These are phyloP conservation scores for Allodekkera sacchari DNA, from an alignment of 805 yeast species.

Conservation along the genomic window DNA sequence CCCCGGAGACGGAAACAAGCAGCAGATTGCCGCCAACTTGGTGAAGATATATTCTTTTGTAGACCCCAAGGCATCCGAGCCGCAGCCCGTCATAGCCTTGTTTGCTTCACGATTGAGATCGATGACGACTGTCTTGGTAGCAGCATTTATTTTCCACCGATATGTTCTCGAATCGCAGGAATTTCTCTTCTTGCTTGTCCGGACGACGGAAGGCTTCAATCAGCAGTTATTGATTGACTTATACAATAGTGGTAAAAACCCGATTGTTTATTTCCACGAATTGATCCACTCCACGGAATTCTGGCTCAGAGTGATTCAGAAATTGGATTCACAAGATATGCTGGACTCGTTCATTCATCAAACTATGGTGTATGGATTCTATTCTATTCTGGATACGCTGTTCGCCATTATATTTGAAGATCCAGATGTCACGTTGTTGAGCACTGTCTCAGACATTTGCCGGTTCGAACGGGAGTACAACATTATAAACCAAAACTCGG, in stretches of 20 bases:
- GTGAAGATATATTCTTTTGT: constrained; percentile 5
- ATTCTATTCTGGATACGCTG: constrained; percentile 15
- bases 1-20: too few species aligned
- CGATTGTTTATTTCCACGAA: constrained; percentile 8
- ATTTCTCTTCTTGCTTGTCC: constrained; percentile 15
- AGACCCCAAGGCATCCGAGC: not conserved
- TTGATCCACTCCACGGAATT: constrained; percentile 9
- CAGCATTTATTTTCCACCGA: constrained; percentile 11
- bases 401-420: constrained; percentile 1
- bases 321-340: constrained; percentile 6
- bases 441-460: constrained; percentile 3
- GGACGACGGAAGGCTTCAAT: constrained; percentile 16
- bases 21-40: constrained; percentile 4
- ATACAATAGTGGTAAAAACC: constrained; percentile 6
- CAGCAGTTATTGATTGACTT: constrained; percentile 8
- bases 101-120: constrained; percentile 7
- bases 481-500: constrained; percentile 2
- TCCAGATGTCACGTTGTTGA: not conserved
- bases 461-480: constrained; percentile 7
- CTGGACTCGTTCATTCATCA: constrained; percentile 11
- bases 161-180: constrained; percentile 9
- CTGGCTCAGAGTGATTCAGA: constrained; percentile 14
- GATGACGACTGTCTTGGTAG: constrained; percentile 8
- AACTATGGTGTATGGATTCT: constrained; percentile 17
- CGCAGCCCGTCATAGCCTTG: constrained; percentile 7